A percentile compares a stretch with the other conserved stretches of the same genome.
These are phyloP conservation scores for Taiozyma onychis DNA, from an alignment of 1,139 yeast species.

Conservation along the genomic window DNA sequence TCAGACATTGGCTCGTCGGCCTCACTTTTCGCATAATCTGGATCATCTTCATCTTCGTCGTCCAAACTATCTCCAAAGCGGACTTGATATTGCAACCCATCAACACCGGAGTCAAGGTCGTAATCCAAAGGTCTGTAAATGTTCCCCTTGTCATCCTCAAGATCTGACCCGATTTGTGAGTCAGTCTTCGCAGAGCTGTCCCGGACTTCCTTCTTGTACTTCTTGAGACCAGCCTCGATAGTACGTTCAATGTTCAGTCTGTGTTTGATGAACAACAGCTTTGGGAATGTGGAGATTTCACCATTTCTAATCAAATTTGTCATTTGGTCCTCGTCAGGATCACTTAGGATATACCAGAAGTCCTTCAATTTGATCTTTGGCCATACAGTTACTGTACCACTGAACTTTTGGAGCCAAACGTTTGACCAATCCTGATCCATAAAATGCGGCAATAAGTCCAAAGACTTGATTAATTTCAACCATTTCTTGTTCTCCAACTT, in stretches of 20 bases:
- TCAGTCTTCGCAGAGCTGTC: neutral
- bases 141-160: slow-evolving; percentile 7
- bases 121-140: neutral
- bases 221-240: slow-evolving; percentile 43
- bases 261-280: slow-evolving; percentile 57
- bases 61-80: slow-evolving; percentile 11
- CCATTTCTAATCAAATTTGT: slow-evolving; percentile 56
- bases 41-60: slow-evolving; percentile 10
- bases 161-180: slow-evolving; percentile 14
- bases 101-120: slow-evolving; percentile 4
- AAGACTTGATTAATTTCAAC: slow-evolving; percentile 59
- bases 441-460: slow-evolving; percentile 64
- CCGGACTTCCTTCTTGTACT: slow-evolving; percentile 10
- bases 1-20: slow-evolving; percentile 2
- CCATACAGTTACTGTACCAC: slow-evolving; percentile 75
- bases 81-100: slow-evolving; percentile 19
- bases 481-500: slow-evolving; percentile 72
- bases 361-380: slow-evolving; percentile 58
- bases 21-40: slow-evolving; percentile 5
- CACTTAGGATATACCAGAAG: slow-evolving; percentile 60
- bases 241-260: slow-evolving; percentile 60
- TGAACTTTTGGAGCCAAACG: slow-evolving; percentile 67
- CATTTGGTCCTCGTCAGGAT: slow-evolving; percentile 57
- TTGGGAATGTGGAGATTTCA: slow-evolving; percentile 62
- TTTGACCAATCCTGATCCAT: slow-evolving; percentile 80